Evolutionary conservation across 2,329 filamentous ascomycete species (phyloP).

Genomic region (Coniochaeta sp.): DNA sequence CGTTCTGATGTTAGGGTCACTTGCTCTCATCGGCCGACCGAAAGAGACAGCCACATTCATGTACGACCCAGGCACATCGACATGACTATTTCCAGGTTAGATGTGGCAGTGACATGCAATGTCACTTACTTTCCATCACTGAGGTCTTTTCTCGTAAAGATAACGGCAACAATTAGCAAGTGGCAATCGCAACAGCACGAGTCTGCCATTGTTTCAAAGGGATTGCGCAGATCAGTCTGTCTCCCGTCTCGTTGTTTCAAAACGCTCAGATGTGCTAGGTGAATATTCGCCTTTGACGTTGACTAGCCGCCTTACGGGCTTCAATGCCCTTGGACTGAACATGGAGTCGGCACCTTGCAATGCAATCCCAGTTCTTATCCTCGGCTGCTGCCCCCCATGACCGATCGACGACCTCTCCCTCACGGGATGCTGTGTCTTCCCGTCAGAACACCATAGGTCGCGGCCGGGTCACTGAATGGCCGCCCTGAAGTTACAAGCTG

Average conservation of each 20-base stretch:
- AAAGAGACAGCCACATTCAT: slow-evolving; percentile 5
- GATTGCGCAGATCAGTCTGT: background rate
- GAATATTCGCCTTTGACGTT: background rate
- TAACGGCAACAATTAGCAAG: background rate
- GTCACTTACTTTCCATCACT: background rate
- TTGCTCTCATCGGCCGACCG: background rate
- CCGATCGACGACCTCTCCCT: background rate
- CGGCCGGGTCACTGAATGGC: background rate
- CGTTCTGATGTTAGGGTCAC: background rate
- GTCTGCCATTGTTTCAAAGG: background rate
- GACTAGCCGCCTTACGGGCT: background rate
- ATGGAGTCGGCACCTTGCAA: background rate
- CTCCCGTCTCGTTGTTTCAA: background rate
- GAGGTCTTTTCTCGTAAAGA: background rate
- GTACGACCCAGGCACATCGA: slow-evolving; percentile 15
- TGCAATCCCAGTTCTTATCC: background rate
- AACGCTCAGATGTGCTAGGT: background rate
- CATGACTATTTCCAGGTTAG: background rate
- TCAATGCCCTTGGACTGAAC: background rate
- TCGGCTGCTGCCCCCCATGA: background rate
- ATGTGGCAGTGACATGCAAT: background rate
- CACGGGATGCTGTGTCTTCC: too few species aligned
- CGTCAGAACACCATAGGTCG: background rate
- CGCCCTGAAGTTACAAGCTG: background rate
- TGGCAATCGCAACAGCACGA: background rate